A percentile compares a stretch with the other conserved stretches of the same genome.
These are phyloP conservation scores for Clarireedia sp. DNA, from an alignment of 2,329 filamentous ascomycete species.

Conservation along the genomic window DNA sequence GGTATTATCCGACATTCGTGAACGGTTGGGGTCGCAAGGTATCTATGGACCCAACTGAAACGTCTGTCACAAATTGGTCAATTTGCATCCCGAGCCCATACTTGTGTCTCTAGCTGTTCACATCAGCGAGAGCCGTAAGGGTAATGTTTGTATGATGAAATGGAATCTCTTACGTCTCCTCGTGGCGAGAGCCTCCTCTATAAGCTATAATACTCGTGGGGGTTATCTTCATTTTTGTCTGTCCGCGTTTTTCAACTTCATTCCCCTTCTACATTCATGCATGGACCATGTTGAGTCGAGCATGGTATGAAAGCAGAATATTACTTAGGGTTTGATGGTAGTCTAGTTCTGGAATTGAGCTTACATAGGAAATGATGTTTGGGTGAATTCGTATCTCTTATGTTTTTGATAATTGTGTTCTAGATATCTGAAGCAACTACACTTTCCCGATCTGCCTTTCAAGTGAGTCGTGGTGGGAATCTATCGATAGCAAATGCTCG, in stretches of 20 bases:
- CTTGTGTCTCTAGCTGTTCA: conserved; percentile 29
- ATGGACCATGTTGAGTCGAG: conserved; percentile 19
- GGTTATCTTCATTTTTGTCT: conserved; percentile 19
- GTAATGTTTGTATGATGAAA: conserved; percentile 31
- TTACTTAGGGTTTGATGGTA: conserved; percentile 30
- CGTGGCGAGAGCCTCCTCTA: conserved; percentile 23
- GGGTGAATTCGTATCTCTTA: not conserved
- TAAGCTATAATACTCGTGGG: conserved; percentile 18
- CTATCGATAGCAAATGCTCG: no score
- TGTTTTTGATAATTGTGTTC: not conserved
- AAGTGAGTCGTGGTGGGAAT: no score
- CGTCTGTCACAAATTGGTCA: conserved; percentile 26
- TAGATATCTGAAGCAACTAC: not conserved
- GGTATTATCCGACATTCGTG: conserved; percentile 1
- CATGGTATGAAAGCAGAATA: conserved; percentile 24
- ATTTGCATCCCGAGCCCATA: conserved; percentile 26
- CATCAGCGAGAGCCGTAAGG: conserved; percentile 31
- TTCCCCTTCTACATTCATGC: conserved; percentile 26
- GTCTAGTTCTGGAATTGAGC: conserved; percentile 31
- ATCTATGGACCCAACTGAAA: conserved; percentile 26
- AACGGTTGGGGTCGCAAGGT: conserved; percentile 14
- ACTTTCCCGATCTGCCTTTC: no score
- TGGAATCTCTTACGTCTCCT: conserved; percentile 22
- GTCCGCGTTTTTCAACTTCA: conserved; percentile 20
- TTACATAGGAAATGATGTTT: conserved; percentile 27